Evolutionary conservation across 805 yeast genomes (phyloP).

Genomic region (Hanseniaspora vineae): DNA sequence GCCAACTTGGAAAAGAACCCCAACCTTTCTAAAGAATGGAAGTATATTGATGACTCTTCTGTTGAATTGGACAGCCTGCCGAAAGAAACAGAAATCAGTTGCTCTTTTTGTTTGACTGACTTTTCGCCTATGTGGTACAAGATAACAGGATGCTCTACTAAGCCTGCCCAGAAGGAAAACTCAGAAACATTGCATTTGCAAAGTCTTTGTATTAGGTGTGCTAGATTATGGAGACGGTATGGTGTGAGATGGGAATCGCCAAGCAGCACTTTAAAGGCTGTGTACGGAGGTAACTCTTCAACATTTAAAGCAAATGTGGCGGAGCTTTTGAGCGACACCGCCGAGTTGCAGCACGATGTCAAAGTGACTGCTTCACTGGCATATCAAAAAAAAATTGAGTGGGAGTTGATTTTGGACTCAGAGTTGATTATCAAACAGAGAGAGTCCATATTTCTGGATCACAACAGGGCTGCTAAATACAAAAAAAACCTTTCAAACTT

Average conservation of each 20-base stretch:
- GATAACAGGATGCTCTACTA: slow-evolving; percentile 22
- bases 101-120: slow-evolving; percentile 54
- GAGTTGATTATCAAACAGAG: slow-evolving; percentile 40
- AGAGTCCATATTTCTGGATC: slow-evolving; percentile 16
- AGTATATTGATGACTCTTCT: slow-evolving; percentile 37
- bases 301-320: slow-evolving; percentile 5
- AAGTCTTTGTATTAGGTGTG: slow-evolving; percentile 79
- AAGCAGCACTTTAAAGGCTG: slow-evolving; percentile 41
- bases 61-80: slow-evolving; percentile 51
- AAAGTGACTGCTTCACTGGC: slow-evolving; percentile 11
- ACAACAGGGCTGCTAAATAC: slow-evolving; percentile 10
- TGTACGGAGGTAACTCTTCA: slow-evolving; percentile 11
- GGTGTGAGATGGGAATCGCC: slow-evolving; percentile 84
- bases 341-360: slow-evolving; percentile 6
- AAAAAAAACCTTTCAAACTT: slow-evolving; percentile 11
- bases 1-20: slow-evolving; percentile 13
- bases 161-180: slow-evolving; percentile 1
- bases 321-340: slow-evolving; percentile 11
- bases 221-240: slow-evolving; percentile 81
- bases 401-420: slow-evolving; percentile 53
- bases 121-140: slow-evolving; percentile 26
- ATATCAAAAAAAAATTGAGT: slow-evolving; percentile 40
- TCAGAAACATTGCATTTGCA: slow-evolving; percentile 22
- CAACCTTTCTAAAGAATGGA: slow-evolving; percentile 11
- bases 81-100: slow-evolving; percentile 47